Conservation (phyloP, 2,329 filamentous ascomycete genomes). For the Fusarium tjaetaba region DNA sequence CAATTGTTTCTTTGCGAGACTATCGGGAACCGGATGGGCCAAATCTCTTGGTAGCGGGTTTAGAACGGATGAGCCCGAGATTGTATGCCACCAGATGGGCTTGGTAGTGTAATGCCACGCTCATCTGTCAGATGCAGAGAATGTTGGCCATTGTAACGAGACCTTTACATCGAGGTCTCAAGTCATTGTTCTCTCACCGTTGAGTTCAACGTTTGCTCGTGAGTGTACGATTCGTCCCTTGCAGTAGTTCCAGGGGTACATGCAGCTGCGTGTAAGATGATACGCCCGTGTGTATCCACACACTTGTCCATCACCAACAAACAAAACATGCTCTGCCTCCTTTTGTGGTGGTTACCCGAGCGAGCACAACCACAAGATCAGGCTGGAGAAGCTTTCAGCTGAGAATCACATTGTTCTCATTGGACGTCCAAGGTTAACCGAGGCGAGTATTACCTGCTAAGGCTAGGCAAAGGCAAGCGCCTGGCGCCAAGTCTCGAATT, state of each 20-base stretch:
- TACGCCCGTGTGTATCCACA: constrained; percentile 17
- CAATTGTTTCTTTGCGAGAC: background rate
- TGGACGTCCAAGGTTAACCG: background rate
- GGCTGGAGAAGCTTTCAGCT: background rate
- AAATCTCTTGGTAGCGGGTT: constrained; percentile 13
- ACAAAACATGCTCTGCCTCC: background rate
- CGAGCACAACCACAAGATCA: background rate
- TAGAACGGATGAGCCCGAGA: background rate
- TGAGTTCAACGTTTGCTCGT: background rate
- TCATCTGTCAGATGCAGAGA: background rate
- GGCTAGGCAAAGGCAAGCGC: constrained; percentile 6
- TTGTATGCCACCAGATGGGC: background rate
- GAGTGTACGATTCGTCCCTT: background rate
- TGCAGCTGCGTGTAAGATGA: constrained; percentile 29
- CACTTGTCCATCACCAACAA: constrained; percentile 7
- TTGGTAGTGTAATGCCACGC: background rate
- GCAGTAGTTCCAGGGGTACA: background rate
- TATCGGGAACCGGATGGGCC: background rate
- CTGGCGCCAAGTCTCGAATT: constrained; percentile 24
- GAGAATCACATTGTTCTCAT: background rate
- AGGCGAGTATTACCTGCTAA: background rate
- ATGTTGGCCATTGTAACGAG: background rate
- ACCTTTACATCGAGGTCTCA: background rate
- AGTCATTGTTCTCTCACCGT: background rate
- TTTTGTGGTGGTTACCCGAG: background rate